Percentiles rank a stretch among this genome's conserved stretches.
These are phyloP conservation scores for Botryosphaeria dothidea DNA, from an alignment of 2,329 filamentous ascomycete species.

Conservation along the genomic window DNA sequence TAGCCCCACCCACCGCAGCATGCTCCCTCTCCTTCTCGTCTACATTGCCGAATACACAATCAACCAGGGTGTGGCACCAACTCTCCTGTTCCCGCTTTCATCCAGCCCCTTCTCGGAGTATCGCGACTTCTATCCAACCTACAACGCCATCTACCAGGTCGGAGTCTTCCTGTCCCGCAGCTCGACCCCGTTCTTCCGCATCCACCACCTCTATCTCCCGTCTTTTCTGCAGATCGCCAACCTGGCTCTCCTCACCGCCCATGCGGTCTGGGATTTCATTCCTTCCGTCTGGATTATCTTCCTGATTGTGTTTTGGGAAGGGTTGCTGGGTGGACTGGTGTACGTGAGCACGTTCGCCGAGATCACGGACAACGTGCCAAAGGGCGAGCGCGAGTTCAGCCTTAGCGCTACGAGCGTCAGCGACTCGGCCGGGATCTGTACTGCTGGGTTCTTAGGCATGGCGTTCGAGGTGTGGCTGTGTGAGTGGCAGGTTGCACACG, in stretches of 20 bases:
- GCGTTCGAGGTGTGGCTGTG: conserved; percentile 79
- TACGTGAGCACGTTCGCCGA: conserved; percentile 97
- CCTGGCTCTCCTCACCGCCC: conserved; percentile 69
- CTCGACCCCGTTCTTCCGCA: conserved; percentile 81
- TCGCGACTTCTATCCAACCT: conserved; percentile 90
- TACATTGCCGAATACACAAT: conserved; percentile 97
- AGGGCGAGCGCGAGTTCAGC: conserved; percentile 84
- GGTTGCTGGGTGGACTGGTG: conserved; percentile 82
- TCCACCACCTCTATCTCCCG: conserved; percentile 79
- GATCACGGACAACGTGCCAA: conserved; percentile 79
- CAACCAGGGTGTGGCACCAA: conserved; percentile 91
- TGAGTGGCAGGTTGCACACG: conserved; percentile 78
- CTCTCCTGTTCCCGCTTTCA: conserved; percentile 78
- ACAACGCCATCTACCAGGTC: conserved; percentile 90
- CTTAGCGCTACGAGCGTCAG: conserved; percentile 87
- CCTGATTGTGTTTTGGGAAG: conserved; percentile 87
- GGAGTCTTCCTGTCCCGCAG: conserved; percentile 95
- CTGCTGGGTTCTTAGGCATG: conserved; percentile 84
- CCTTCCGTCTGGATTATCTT: conserved; percentile 88
- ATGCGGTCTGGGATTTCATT: conserved; percentile 78
- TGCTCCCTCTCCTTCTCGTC: conserved; percentile 88
- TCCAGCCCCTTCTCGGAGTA: conserved; percentile 77
- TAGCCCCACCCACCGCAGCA: conserved; percentile 47
- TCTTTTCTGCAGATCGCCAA: conserved; percentile 82
- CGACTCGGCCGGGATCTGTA: conserved; percentile 86